These are phyloP conservation scores for Yamagishiella unicocca DNA, from an alignment of 139 green algal species.

Conservation along the genomic window DNA sequence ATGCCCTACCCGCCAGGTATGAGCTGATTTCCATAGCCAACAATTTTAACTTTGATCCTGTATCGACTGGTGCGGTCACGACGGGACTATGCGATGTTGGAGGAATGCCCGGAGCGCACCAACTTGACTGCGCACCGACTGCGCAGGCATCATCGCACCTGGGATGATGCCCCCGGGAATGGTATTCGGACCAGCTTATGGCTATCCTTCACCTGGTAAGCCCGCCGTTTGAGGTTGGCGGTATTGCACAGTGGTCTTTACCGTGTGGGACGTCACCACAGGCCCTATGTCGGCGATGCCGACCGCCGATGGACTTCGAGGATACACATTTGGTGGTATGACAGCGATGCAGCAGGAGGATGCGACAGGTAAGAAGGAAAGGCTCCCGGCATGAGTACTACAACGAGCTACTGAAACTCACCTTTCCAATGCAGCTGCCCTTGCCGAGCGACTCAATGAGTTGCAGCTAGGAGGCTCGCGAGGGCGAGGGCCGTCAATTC, in stretches of 20 bases:
- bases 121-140: not conserved
- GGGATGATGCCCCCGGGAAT: slow-evolving; percentile 31
- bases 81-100: too few species aligned
- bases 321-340: slow-evolving; percentile 33
- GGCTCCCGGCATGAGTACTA: not conserved
- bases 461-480: slow-evolving; percentile 26
- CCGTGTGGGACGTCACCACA: not conserved
- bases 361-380: slow-evolving; percentile 15
- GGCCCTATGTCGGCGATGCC: slow-evolving; percentile 21
- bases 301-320: not conserved
- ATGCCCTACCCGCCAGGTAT: slow-evolving; percentile 26
- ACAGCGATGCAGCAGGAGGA: slow-evolving; percentile 7
- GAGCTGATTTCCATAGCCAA: not conserved
- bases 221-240: not conserved
- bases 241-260: not conserved
- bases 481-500: not conserved
- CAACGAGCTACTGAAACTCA: not conserved
- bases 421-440: slow-evolving; percentile 7
- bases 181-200: slow-evolving; percentile 26
- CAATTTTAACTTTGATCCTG: too few species aligned
- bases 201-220: slow-evolving; percentile 38
- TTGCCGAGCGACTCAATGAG: slow-evolving; percentile 36
- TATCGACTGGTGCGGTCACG: too few species aligned
- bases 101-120: not conserved
- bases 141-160: slow-evolving; percentile 37